Percentiles rank a stretch among this genome's conserved stretches.
phyloP scores from a whole-genome alignment of 805 yeast species.

The Kluyveromyces nonfermentans region DNA sequence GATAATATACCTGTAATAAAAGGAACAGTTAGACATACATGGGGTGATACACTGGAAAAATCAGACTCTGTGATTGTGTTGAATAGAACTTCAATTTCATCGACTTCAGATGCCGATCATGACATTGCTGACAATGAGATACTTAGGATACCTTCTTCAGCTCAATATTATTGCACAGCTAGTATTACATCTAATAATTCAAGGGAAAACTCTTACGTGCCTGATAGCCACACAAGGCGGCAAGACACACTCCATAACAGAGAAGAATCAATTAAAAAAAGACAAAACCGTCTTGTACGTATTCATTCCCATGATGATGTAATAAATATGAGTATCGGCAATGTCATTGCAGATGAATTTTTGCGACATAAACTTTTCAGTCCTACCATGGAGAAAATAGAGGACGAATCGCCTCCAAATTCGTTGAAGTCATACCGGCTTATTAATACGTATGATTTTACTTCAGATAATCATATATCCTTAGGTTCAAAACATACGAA shows the following conservation, averaged over 20 bases:
- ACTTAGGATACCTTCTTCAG: neutral
- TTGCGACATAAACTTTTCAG: neutral
- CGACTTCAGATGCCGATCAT: slow-evolving; percentile 3
- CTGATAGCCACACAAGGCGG: neutral
- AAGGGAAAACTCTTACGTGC: neutral
- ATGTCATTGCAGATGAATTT: slow-evolving; percentile 3
- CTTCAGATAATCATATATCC: neutral
- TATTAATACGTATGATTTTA: neutral
- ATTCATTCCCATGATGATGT: slow-evolving; percentile 26
- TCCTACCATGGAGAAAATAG: neutral
- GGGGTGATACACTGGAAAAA: slow-evolving; percentile 31
- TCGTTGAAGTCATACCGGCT: neutral
- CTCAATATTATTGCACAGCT: neutral
- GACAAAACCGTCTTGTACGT: slow-evolving; percentile 20
- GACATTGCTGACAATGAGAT: neutral
- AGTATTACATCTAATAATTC: neutral
- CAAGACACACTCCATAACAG: neutral
- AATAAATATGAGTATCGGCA: slow-evolving; percentile 10
- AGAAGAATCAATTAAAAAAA: slow-evolving; percentile 8
- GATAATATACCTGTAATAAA: slow-evolving; percentile 27
- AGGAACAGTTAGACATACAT: slow-evolving; percentile 42
- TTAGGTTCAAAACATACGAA: neutral
- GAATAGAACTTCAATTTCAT: slow-evolving; percentile 11
- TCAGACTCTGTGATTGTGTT: slow-evolving; percentile 17
- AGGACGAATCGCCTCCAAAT: neutral